Evolutionary conservation across 176 grass and related monocot genomes (phyloP).

Genomic region (Aegilops umbellulata): DNA sequence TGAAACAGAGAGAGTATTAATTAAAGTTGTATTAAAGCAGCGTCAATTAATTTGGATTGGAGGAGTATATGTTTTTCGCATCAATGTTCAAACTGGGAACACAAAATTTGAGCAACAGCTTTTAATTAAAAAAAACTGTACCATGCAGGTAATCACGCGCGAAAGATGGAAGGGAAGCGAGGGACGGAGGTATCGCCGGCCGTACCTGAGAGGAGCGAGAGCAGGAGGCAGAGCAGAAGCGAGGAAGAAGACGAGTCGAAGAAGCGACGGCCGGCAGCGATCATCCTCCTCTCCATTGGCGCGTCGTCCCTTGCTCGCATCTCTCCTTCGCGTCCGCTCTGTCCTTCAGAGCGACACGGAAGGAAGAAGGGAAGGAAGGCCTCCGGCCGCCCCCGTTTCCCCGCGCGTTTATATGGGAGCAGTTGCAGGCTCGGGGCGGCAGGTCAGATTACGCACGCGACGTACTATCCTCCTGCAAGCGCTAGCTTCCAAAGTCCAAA

Average conservation of each 20-base stretch:
- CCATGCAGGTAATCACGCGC: neutral
- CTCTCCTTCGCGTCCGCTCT: neutral
- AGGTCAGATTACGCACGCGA: neutral
- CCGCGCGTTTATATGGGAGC: slow-evolving; percentile 29
- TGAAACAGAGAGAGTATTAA: too few species aligned
- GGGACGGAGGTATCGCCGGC: neutral
- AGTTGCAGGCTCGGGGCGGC: neutral
- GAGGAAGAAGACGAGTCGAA: neutral
- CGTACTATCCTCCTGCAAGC: neutral
- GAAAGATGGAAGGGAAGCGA: neutral
- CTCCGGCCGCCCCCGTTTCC: neutral
- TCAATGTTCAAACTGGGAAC: neutral
- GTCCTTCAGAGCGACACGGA: neutral
- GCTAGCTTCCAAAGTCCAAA: neutral
- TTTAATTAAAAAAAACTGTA: neutral
- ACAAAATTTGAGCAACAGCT: too few species aligned
- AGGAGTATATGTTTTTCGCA: too few species aligned
- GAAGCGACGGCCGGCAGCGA: neutral
- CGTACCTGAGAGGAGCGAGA: slow-evolving; percentile 26
- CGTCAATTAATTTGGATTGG: too few species aligned
- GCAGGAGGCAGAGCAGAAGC: slow-evolving; percentile 26
- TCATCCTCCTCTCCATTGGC: neutral
- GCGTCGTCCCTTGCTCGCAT: neutral
- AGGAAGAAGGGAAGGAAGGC: neutral
- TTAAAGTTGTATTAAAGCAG: too few species aligned